Evolutionary conservation across 805 yeast species (phyloP).

Genomic region (Spathaspora sp.): DNA sequence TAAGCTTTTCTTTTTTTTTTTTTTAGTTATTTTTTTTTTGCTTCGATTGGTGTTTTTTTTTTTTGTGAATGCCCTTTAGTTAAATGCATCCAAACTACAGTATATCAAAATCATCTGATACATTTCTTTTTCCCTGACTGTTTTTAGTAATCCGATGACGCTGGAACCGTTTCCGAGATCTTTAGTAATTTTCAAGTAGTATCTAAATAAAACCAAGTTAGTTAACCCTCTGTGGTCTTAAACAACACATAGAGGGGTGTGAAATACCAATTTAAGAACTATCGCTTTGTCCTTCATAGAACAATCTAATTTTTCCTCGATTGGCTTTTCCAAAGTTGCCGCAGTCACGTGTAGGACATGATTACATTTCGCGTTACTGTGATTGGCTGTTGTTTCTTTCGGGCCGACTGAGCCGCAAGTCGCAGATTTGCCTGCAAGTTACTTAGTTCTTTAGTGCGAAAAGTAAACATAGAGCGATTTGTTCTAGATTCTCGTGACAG

Average conservation of each 20-base stretch:
- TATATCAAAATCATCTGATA: not conserved
- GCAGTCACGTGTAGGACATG: not conserved
- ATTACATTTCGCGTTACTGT: not conserved
- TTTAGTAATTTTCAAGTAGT: not conserved
- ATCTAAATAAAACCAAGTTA: too few relatives aligned
- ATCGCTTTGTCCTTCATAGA: not conserved
- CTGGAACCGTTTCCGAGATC: not conserved
- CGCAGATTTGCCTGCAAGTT: too few relatives aligned
- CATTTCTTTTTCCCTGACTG: not conserved
- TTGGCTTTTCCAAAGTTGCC: not conserved
- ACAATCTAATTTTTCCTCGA: not conserved
- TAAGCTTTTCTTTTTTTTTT: not conserved
- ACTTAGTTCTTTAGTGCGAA: too few relatives aligned
- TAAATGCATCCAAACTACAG: not conserved
- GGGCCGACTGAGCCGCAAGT: not conserved
- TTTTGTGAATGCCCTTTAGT: not conserved
- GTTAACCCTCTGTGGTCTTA: not conserved
- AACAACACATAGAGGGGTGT: not conserved
- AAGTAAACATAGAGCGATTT: too few relatives aligned
- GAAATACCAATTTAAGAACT: not conserved
- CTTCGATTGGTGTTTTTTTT: not conserved
- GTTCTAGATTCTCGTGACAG: too few relatives aligned
- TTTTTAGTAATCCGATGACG: not conserved
- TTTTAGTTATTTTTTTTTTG: not conserved
- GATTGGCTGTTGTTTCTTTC: not conserved